Base-by-base conservation (phyloP, 108 stramenopile genomes). In the Skeletonema menzelii region DNA sequence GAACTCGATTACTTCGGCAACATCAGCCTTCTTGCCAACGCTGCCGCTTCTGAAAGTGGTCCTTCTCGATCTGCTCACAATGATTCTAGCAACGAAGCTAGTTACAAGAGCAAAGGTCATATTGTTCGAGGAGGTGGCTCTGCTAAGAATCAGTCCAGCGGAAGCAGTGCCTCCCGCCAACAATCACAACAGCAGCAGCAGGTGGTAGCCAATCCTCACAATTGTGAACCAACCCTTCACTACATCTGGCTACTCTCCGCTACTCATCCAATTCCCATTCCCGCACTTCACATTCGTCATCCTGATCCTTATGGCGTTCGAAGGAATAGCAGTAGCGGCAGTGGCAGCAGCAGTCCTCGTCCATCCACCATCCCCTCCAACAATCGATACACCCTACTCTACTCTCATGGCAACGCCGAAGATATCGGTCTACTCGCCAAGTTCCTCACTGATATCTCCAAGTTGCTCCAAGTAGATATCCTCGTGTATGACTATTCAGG, bases 401-500 rank as follows among this genome's bases (percentile, higher is more conserved):
- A 85, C 70, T 77, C 75, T 17, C 87, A 88, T 37, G 87, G 85
- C 1, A 88, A 88, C 44, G 87, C 87, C 5, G 87, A 88, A 55
- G 88, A 88, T 34, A 22, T 88, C 0, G 85, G 84, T 3, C 69
- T 86, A 8, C 74, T 86, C 2, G 67, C 68, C 38, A 34, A 69
- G 6, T 88, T 83, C 69, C 63, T 88, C 8, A 38, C 57, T 1
- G 87, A 88, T 31, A 37, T 88, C 15, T 55, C 77, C 2, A 34
- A 71, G 4, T 56, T 84, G 22, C 63, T 87, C 8, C 75, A 84
- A 49, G 88, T 93, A n/a, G 90, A 95, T 70, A 84, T 96, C 2
- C 24, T 96, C 17, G 89, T 86, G 26, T 96, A 93, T 67, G 95
- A 95, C 69, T 95, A 95, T 55, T 66, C 86, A 0, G 94, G 94